Base-by-base conservation (phyloP, 1,139 yeast species). In the Hansenula lynferdii region DNA sequence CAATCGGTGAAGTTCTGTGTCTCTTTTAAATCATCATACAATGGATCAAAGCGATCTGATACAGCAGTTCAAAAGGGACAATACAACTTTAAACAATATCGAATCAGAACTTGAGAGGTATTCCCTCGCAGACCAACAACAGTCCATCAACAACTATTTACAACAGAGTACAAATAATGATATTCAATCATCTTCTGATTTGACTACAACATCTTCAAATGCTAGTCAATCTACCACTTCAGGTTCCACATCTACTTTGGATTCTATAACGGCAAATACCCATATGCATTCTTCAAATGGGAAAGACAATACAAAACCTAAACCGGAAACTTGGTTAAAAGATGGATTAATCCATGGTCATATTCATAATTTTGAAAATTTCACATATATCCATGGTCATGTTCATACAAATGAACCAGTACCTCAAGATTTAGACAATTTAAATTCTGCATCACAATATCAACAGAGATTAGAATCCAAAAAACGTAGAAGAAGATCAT, bases 361-460 rank as follows among this genome's bases (percentile, higher is more conserved):
- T 51, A 77, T 80, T 25, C 85, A 80, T 56, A 76, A 73, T 50
- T 82, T 77, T 52, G 67, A 70, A 44, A 76, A 77, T 50, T 77
- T 79, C 51, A 77, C 84, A 8, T 81, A 78, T 48, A 77, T 79
- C 18, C 86, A 80, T 53, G 86, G 85, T 3, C 85, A 80, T 53
- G 75, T 79, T 28, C 86, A 80, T 50, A 75, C 56, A 9, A 51
- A 51, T 37, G 53, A 47, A 17, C 16, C 28, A 31, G 23, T 12
- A 19, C 6, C 6, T 22, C 24, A 22, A 22, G 11, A 22, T 22
- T 22, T 22, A 30, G 6, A 18, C n/a, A 8, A 8, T 15, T 19
- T 20, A 27, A 17, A 14, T 25, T 12, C 23, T 16, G 1, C 10
- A 12, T 11, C 8, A 12, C 10, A 25, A 14, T 12, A 14, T 9